Evolutionary conservation across 2,329 filamentous ascomycete genomes (phyloP).

Genomic region (Elsinoe australis): DNA sequence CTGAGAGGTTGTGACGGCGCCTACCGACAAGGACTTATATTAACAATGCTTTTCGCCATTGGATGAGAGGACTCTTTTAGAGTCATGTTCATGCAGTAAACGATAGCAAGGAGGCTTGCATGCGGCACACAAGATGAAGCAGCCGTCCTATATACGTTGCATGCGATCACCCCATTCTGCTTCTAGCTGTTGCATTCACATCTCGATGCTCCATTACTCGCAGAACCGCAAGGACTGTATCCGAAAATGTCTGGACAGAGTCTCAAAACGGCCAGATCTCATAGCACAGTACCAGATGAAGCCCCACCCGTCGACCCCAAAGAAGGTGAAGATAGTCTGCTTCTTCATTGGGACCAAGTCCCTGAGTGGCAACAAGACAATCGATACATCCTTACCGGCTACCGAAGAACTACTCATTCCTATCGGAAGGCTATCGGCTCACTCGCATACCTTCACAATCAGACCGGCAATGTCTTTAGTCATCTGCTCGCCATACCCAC

Average conservation of each 20-base stretch:
- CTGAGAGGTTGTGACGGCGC: too few relatives aligned
- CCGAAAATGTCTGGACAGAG: not conserved
- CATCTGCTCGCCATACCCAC: conserved; percentile 53
- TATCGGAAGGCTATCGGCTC: conserved; percentile 53
- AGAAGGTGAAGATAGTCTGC: not conserved
- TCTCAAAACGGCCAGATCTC: not conserved
- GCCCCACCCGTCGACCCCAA: not conserved
- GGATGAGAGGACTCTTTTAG: too few relatives aligned
- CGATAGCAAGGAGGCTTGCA: too few relatives aligned
- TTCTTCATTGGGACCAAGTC: conserved; percentile 34
- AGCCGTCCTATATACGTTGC: too few relatives aligned
- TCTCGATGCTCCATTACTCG: too few relatives aligned
- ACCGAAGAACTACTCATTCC: conserved; percentile 56
- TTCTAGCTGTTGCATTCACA: too few relatives aligned
- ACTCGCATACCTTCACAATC: conserved; percentile 58
- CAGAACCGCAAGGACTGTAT: too few relatives aligned
- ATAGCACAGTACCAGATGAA: not conserved
- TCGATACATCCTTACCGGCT: conserved; percentile 59
- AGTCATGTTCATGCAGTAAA: too few relatives aligned
- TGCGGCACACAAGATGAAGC: too few relatives aligned
- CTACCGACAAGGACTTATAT: too few relatives aligned
- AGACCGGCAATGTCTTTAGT: conserved; percentile 64
- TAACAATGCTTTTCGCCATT: too few relatives aligned
- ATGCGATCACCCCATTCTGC: too few relatives aligned
- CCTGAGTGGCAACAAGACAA: conserved; percentile 52